Conservation (phyloP, 129 eudicot species). For the Centrapalus pauciflorus region DNA sequence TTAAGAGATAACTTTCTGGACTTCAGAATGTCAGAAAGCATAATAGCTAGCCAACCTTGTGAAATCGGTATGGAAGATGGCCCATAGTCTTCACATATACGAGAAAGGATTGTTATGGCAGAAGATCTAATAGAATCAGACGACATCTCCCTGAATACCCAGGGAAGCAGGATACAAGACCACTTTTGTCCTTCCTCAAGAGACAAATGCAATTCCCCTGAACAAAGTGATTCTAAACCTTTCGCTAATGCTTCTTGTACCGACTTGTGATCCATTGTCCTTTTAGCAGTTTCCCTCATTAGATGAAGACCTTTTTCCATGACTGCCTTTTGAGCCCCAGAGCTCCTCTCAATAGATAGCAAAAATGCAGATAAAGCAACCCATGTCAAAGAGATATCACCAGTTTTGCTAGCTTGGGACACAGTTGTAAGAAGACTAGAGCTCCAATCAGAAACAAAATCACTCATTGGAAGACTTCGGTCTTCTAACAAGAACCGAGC, state of each 20-base stretch:
- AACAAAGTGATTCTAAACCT: slow-evolving; percentile 74
- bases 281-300: slow-evolving; percentile 83
- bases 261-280: slow-evolving; percentile 51
- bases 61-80: slow-evolving; percentile 83
- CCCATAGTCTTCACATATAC: slow-evolving; percentile 84
- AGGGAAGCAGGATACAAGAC: slow-evolving; percentile 69
- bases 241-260: slow-evolving; percentile 86
- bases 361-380: slow-evolving; percentile 83
- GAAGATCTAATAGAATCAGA: slow-evolving; percentile 64
- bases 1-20: slow-evolving; percentile 52
- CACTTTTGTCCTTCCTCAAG: slow-evolving; percentile 88
- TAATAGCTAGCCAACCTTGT: slow-evolving; percentile 90
- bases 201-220: slow-evolving; percentile 59
- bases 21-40: slow-evolving; percentile 64
- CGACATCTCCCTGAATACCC: slow-evolving; percentile 63
- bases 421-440: slow-evolving; percentile 74
- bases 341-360: slow-evolving; percentile 66
- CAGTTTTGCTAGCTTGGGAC: slow-evolving; percentile 73
- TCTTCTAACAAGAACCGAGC: slow-evolving; percentile 87
- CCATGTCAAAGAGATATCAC: slow-evolving; percentile 63
- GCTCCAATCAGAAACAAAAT: slow-evolving; percentile 80
- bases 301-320: slow-evolving; percentile 78
- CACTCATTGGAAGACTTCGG: slow-evolving; percentile 58
- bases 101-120: slow-evolving; percentile 64
- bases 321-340: slow-evolving; percentile 52